A percentile compares a stretch with the other conserved stretches of the same genome.
These are phyloP conservation scores for Mycotypha africana DNA, from an alignment of 371 early-diverging fungal species.

Conservation along the genomic window DNA sequence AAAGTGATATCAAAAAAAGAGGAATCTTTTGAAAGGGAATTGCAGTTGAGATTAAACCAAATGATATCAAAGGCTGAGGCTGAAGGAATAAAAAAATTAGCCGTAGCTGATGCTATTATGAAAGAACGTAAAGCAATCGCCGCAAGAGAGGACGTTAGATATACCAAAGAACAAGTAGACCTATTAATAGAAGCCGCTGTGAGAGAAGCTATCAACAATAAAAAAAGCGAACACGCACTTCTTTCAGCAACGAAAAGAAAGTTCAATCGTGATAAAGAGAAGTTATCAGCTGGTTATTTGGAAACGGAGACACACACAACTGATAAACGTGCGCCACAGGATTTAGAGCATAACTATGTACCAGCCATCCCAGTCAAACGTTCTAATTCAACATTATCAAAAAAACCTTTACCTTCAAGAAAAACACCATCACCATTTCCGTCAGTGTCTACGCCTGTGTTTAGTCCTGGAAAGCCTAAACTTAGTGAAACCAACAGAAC, in stretches of 20 bases:
- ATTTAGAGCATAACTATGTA: too few species aligned
- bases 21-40: conserved; percentile 4
- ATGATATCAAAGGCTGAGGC: conserved; percentile 26
- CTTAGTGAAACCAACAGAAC: too few species aligned
- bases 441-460: too few species aligned
- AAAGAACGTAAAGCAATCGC: conserved; percentile 23
- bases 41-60: conserved; percentile 5
- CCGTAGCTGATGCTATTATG: conserved; percentile 23
- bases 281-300: too few species aligned
- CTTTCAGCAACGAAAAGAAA: conserved; percentile 15
- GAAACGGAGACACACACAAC: too few species aligned
- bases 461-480: too few species aligned
- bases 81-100: conserved; percentile 16
- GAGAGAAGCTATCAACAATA: conserved; percentile 14
- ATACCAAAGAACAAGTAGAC: conserved; percentile 19
- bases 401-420: too few species aligned
- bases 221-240: conserved; percentile 4
- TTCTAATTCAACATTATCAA: too few species aligned
- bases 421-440: too few species aligned
- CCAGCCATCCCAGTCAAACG: background rate
- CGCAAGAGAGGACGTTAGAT: conserved; percentile 18
- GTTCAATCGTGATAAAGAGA: conserved; percentile 14
- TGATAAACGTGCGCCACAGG: too few species aligned
- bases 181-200: conserved; percentile 6
- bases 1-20: conserved; percentile 11